phyloP scores from a whole-genome alignment of 176 grass and related monocot genomes.

The Carex myosuroides region DNA sequence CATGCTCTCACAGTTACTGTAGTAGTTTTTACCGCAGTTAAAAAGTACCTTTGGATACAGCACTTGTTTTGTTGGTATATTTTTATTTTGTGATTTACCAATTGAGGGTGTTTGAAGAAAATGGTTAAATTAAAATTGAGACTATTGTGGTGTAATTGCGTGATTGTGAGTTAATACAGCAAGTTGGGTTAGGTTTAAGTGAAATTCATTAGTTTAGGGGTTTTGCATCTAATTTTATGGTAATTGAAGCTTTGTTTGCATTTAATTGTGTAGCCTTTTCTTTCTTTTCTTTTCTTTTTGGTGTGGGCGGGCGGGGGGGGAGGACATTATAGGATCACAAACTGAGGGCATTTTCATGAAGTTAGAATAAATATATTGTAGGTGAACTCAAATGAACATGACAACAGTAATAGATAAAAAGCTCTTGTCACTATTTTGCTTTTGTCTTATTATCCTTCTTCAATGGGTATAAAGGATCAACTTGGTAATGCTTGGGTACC shows the following conservation, averaged over 20 bases:
- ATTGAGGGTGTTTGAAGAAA: neutral
- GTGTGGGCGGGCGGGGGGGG: no score
- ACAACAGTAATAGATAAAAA: neutral
- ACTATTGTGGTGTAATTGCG: neutral
- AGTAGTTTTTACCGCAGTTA: neutral
- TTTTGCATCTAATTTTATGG: neutral
- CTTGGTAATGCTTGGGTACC: constrained; percentile 14
- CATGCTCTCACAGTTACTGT: neutral
- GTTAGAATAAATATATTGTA: neutral
- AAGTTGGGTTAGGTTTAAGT: neutral
- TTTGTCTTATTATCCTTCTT: neutral
- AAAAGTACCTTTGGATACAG: neutral
- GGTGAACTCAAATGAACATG: neutral
- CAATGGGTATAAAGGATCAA: neutral
- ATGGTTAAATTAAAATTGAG: neutral
- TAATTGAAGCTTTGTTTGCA: no score
- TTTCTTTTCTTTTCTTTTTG: neutral
- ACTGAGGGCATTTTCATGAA: neutral
- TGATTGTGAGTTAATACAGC: neutral
- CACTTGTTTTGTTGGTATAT: neutral
- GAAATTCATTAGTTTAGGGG: neutral
- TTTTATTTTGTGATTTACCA: neutral
- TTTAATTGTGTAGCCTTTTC: neutral
- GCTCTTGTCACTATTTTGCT: neutral
- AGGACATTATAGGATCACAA: neutral